Percentiles rank a stretch among this genome's conserved stretches.
Evolutionary conservation across 2,329 filamentous ascomycete genomes (phyloP).

Genomic region (Sporothrix luriei): DNA sequence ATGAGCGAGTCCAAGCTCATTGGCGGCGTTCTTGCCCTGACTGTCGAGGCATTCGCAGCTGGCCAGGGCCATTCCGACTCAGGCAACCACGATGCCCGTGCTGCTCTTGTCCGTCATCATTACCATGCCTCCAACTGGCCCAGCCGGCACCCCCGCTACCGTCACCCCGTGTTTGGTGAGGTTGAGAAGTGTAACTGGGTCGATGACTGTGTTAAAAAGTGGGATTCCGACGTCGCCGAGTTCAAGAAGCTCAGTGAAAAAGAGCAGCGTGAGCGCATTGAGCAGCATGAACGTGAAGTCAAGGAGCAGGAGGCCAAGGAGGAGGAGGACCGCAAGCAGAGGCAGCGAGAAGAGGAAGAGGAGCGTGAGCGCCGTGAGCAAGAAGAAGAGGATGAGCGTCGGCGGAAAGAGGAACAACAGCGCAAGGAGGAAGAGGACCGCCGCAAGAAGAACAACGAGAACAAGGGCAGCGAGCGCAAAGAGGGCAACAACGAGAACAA

Average conservation of each 20-base stretch:
- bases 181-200: conserved; percentile 74
- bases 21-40: conserved; percentile 65
- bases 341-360: conserved; percentile 35
- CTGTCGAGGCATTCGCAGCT: conserved; percentile 71
- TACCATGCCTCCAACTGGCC: conserved; percentile 77
- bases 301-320: conserved; percentile 40
- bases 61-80: conserved; percentile 74
- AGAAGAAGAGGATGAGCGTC: conserved; percentile 23
- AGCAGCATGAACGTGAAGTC: conserved; percentile 43
- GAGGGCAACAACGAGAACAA: background rate
- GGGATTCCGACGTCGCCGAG: conserved; percentile 65
- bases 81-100: conserved; percentile 67
- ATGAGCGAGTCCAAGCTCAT: conserved; percentile 67
- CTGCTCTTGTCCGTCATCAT: conserved; percentile 71
- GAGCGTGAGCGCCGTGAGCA: conserved; percentile 25
- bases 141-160: conserved; percentile 64
- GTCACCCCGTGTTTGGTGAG: conserved; percentile 68
- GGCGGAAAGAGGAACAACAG: conserved; percentile 26
- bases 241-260: conserved; percentile 62
- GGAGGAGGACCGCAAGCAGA: conserved; percentile 34
- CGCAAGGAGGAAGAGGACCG: background rate
- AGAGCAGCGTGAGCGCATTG: conserved; percentile 58
- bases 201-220: conserved; percentile 62
- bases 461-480: background rate
- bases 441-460: conserved; percentile 1